Base-by-base conservation (phyloP, 1,284 basidiomycete genomes). In the Pseudozyma thailandica region DNA sequence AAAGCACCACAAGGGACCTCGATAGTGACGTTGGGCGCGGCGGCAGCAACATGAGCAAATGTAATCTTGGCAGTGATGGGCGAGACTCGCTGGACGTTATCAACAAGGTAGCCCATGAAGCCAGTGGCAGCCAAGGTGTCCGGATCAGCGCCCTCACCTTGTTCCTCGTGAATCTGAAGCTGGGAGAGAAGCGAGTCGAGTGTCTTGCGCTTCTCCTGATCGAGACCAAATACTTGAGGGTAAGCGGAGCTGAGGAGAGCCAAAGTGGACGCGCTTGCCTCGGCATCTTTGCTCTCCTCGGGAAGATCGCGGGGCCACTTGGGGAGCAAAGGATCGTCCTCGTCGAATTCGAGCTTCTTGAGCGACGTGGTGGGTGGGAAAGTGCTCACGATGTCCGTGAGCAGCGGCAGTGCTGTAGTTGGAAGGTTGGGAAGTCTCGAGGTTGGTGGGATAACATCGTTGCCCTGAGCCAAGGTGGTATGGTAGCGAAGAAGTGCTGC, bases 391-490 rank as follows among this genome's bases (percentile, higher is more conserved):
- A 81, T 55, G 20, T 82, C 81, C 27, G 63, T 59, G 39, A 80
- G 61, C 6, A 79, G 66, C 3, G 78, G 69, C 43, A 82, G 38
- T 13, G 78, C 78, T 10, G 81, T 82, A 1, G 65, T 53, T 1
- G 81, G 80, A 15, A 82, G 55, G 45, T 73, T 78, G 20, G 81
- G 81, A 4, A 82, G 75, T 8, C 72, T 65, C 30, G 66, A 65
- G 3, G 80, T 78, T 0, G 77, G 61, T 0, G 80, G 81, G 4
- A 82, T 65, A 7, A 75, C 63, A 26, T 79, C 78, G 50, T 72
- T 64, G 13, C 72, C 72, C 23, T 69, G 62, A 2, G 77, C 77
- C 6, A 72, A 48, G 4, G 72, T 64, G 28, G 65, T 74, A 57
- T 82, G 79, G 43, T 62, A 63, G 21, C 65, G 72, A 23, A 82